These are phyloP conservation scores for Oryza glaberrima DNA, from an alignment of 176 grass and related monocot species.

Conservation along the genomic window DNA sequence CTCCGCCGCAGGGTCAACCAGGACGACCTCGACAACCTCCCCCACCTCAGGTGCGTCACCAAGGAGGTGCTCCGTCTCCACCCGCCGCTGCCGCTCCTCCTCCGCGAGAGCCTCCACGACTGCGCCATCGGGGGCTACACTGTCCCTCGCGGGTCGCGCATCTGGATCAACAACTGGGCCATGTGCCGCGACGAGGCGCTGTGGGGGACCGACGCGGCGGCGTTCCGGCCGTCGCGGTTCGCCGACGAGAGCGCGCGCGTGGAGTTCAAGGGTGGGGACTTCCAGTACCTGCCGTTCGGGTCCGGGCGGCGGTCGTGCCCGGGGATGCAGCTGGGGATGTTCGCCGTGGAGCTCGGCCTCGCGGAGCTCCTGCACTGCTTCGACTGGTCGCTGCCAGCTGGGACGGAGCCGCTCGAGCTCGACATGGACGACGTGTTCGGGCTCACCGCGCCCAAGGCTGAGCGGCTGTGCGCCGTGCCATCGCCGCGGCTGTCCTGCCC, in stretches of 20 bases:
- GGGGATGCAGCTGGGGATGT: constrained; percentile 66
- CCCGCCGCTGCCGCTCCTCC: constrained; percentile 89
- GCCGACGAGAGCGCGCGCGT: constrained; percentile 33
- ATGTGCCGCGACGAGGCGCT: constrained; percentile 70
- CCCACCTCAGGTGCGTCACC: constrained; percentile 74
- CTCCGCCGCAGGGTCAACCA: constrained; percentile 60
- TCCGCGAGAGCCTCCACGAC: constrained; percentile 80
- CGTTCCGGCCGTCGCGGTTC: constrained; percentile 69
- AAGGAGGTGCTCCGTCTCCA: constrained; percentile 94
- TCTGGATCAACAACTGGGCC: constrained; percentile 91
- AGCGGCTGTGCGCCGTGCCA: too few relatives aligned
- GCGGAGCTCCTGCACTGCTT: constrained; percentile 81
- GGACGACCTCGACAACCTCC: constrained; percentile 76
- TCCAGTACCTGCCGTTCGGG: constrained; percentile 85
- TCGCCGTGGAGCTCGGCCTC: constrained; percentile 66
- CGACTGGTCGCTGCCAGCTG: constrained; percentile 68
- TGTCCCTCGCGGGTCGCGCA: constrained; percentile 54
- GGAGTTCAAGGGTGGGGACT: constrained; percentile 90
- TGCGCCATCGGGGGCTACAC: constrained; percentile 72
- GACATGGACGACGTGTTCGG: constrained; percentile 90
- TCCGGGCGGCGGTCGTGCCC: constrained; percentile 87
- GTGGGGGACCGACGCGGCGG: constrained; percentile 61
- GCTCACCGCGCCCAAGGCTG: constrained; percentile 63
- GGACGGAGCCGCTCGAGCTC: constrained; percentile 73
- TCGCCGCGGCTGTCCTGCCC: too few relatives aligned